Evolutionary conservation across 163 green algal species (phyloP), one percentile per base, ranked within the genome.

Genomic region (Volvox carteri): DNA sequence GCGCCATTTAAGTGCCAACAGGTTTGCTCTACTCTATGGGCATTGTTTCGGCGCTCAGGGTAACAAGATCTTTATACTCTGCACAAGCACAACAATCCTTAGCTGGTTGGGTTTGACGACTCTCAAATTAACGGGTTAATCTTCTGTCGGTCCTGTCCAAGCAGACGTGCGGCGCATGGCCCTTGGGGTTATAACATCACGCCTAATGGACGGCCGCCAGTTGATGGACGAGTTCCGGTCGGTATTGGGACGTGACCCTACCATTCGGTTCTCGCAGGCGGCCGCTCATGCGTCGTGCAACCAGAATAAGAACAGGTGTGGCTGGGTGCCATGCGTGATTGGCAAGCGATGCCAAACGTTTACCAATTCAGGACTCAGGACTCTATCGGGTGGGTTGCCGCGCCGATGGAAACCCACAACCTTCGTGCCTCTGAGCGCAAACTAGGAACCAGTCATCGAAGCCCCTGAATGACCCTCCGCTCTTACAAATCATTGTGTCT

Each of bases 91-190:
- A n/a, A n/a, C n/a, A n/a, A n/a, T n/a, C n/a, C n/a, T n/a, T n/a
- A n/a, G 28, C 28, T 23, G 48, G 11, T 58, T 58, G 48, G 48
- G 14, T 58, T 58, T 14, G 14, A 58, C 12, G 14, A 23, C 48
- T 58, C 48, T 58, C 60, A 39, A 37, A 72, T 72, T 37, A 28
- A 72, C 60, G 60, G 60, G 18, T 19, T 7, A 11, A 35, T 14
- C 58, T 77, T 9, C 68, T 52, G 9, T 42, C 42, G 42, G 58
- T 60, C 21, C 8, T 35, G 50, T 19, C 7, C 72, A 12, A 42
- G 48, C 86, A 91, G 76, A 78, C 72, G 86, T 93, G 42, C 87
- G 81, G 19, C 74, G 65, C 0, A 80, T 86, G 16, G 90, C 90
- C 11, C 23, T 91, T 12, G 54, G 58, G 0, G 65, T 93, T 0